Evolutionary conservation across 495 filamentous ascomycete species (phyloP).

Genomic region (Astrothelium subdiscretum): DNA sequence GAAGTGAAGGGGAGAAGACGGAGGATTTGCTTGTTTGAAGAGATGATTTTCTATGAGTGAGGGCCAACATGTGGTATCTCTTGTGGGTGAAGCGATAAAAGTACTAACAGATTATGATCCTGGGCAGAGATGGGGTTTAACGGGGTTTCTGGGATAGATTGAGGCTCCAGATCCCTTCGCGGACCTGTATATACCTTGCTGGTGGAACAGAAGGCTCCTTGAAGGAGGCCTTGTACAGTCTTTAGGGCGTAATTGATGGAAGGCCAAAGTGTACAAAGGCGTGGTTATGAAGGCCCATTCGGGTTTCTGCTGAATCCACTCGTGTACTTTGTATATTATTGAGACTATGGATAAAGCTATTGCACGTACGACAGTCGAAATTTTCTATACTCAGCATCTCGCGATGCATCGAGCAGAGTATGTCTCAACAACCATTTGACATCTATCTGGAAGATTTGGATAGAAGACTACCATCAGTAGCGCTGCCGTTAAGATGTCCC

Average conservation of each 20-base stretch:
- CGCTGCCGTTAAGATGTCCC: neutral
- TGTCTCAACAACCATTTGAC: no score
- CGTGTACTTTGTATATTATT: neutral
- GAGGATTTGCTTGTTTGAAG: neutral
- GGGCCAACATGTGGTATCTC: neutral
- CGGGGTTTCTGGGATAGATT: neutral
- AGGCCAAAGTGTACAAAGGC: neutral
- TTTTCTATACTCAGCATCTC: no score
- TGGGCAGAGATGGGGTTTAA: neutral
- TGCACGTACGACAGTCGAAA: neutral
- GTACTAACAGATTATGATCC: neutral
- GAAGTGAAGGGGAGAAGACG: constrained; percentile 12
- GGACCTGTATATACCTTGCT: neutral
- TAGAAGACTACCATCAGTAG: no score
- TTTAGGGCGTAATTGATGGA: neutral
- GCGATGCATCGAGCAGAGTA: no score
- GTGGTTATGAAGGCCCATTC: neutral
- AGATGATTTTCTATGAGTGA: neutral
- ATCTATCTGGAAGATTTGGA: no score
- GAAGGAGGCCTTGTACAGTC: neutral
- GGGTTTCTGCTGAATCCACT: neutral
- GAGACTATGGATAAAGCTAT: neutral
- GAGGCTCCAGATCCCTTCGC: neutral
- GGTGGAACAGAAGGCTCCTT: neutral
- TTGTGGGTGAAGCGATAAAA: neutral